phyloP scores from a whole-genome alignment of 176 grass and related monocot genomes.

The Oryza meridionalis region DNA sequence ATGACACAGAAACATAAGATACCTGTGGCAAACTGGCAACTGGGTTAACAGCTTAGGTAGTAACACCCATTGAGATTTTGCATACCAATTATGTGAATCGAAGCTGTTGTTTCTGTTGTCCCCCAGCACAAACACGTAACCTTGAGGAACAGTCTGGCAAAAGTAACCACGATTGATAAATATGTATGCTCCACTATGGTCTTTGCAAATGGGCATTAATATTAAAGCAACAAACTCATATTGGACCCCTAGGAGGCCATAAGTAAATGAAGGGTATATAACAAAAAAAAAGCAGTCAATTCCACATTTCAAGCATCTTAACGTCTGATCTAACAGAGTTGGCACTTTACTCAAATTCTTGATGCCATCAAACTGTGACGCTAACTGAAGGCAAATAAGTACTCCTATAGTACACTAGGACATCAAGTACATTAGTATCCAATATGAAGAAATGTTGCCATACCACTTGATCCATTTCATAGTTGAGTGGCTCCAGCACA shows the following conservation, averaged over 20 bases:
- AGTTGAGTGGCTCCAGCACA: conserved; percentile 77
- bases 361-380: conserved; percentile 20
- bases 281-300: not conserved
- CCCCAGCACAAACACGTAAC: conserved; percentile 87
- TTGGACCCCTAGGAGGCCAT: not conserved
- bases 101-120: conserved; percentile 98
- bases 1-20: conserved; percentile 33
- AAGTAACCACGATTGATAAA: conserved; percentile 35
- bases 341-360: conserved; percentile 2
- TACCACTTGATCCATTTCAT: conserved; percentile 81
- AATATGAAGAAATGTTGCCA: conserved; percentile 5
- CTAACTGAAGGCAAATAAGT: conserved; percentile 27
- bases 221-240: not conserved
- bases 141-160: conserved; percentile 68
- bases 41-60: not conserved
- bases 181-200: not conserved
- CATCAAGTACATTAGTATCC: not conserved
- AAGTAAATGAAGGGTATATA: not conserved
- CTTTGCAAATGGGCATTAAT: not conserved
- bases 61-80: conserved; percentile 7
- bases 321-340: not conserved
- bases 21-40: not conserved
- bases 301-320: not conserved
- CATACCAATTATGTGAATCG: conserved; percentile 97
- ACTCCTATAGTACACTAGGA: not conserved